Percentiles rank a stretch among this genome's conserved stretches.
phyloP scores from a whole-genome alignment of 2,329 filamentous ascomycete genomes.

The Colletotrichum sp. region DNA sequence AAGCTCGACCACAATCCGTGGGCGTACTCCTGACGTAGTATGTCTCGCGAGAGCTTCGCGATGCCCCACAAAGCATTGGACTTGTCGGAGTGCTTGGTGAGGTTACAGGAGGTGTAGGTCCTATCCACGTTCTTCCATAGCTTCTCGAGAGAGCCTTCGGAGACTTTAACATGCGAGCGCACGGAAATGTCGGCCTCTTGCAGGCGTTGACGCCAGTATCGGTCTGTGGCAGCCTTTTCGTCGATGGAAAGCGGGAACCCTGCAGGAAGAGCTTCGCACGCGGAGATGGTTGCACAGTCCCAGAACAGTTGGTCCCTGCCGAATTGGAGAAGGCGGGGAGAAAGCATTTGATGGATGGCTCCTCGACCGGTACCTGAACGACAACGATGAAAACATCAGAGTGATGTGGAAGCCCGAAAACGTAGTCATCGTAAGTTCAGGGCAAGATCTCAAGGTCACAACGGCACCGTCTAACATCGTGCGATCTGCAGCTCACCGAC shows the following conservation, averaged over 20 bases:
- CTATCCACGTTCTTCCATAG: conserved; percentile 23
- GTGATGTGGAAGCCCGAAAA: not conserved
- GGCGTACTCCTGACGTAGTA: not conserved
- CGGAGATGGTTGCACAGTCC: conserved; percentile 26
- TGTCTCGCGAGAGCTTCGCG: conserved; percentile 5
- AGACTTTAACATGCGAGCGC: not conserved
- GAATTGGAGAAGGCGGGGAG: conserved; percentile 27
- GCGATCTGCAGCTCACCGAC: conserved; percentile 44
- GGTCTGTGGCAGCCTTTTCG: not conserved
- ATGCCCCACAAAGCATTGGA: conserved; percentile 24
- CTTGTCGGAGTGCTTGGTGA: conserved; percentile 19
- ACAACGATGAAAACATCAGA: not conserved
- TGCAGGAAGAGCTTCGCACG: conserved; percentile 21
- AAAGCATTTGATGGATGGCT: conserved; percentile 14
- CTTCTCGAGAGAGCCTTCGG: not conserved
- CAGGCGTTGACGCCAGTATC: not conserved
- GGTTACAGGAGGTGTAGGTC: conserved; percentile 22
- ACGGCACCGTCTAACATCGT: not conserved
- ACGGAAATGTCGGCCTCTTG: not conserved
- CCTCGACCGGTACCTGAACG: not conserved
- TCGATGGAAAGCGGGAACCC: conserved; percentile 19
- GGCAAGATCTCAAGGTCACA: fast-evolving
- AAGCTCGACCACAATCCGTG: conserved; percentile 21
- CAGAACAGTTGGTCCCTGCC: conserved; percentile 23
- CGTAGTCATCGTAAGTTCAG: not conserved